Evolutionary conservation across 805 yeast species (phyloP), one percentile per base, ranked within the genome.

Genomic region (Metschnikowia colocasiae): DNA sequence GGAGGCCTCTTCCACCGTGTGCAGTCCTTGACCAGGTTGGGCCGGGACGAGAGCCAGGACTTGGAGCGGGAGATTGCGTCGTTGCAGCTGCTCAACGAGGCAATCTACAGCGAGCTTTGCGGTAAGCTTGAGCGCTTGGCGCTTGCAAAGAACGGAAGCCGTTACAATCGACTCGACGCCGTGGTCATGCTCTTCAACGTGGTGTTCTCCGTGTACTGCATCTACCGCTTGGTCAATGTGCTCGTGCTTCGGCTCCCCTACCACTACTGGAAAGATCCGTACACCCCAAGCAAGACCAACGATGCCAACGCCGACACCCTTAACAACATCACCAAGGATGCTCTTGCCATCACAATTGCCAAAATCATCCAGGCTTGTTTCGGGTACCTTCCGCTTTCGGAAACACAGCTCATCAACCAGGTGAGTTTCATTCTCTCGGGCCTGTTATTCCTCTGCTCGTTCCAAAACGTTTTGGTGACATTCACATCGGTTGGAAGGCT

Each of bases 391-490:
- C 64, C 71, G 1, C 50, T 63, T 2, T 64, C 74, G 10, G 73
- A 68, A 51, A 65, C 70, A 2, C 73, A 67, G 51, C 59, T 76
- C 50, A 66, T 74, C 22, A 72, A 71, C 47, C 76, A 71, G 54
- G 63, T 78, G 33, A 69, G 79, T 38, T 73, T 84, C 48, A 52
- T 80, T 2, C 58, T 84, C 13, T 80, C 87, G 1, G 80, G 83
- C 9, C 72, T 76, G 13, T 67, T 85, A 44, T 84, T 85, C 55
- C 57, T 79, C 0, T 75, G 85, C 48, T 81, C 88, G 1, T 74
- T 85, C 55, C 81, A 85, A 22, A 83, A 83, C 46, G 90, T 85
- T 1, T 61, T 75, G 40, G 65, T 75, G 34, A 83, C 91, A 0
- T 75, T 84, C 48, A 74, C 79, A 35, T 82, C 83, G 29, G 63